Evolutionary conservation across 139 green algal genomes (phyloP).

Genomic region (Coccomyxa sp.): DNA sequence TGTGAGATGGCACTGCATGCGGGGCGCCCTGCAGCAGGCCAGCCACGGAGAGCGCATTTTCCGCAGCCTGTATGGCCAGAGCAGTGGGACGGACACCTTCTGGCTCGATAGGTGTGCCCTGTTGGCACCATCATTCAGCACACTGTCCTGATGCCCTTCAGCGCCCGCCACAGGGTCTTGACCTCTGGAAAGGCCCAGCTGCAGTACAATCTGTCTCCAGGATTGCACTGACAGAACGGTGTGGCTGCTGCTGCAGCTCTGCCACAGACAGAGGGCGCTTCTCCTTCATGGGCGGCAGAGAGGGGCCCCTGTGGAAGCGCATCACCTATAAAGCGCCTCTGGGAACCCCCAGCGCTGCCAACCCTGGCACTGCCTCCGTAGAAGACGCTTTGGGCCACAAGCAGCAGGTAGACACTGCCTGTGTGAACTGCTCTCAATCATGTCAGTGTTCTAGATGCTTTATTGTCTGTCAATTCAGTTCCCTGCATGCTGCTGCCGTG

Average conservation of each 20-base stretch:
- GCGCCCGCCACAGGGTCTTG: too few species aligned
- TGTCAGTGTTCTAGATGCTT: too few species aligned
- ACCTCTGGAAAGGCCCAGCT: too few species aligned
- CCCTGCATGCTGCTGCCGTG: too few species aligned
- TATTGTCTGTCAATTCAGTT: too few species aligned
- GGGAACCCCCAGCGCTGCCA: background rate
- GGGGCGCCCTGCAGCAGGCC: constrained; percentile 13
- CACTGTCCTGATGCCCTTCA: background rate
- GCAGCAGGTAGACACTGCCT: background rate
- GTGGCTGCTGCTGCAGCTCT: constrained; percentile 33
- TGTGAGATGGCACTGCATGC: constrained; percentile 20
- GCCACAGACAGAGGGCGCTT: constrained; percentile 75
- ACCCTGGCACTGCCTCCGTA: constrained; percentile 3
- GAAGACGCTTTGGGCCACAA: background rate
- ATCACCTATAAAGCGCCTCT: constrained; percentile 63
- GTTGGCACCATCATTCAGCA: too few species aligned
- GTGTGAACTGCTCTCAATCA: constrained; percentile 61
- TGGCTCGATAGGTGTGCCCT: constrained; percentile 83
- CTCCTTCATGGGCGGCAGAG: constrained; percentile 86
- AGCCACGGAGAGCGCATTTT: constrained; percentile 29
- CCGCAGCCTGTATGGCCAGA: constrained; percentile 26
- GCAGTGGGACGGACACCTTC: constrained; percentile 60
- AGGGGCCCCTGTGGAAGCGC: constrained; percentile 73
- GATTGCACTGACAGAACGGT: background rate
- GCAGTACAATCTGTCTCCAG: background rate